Conservation (phyloP, 1,284 basidiomycete species). For the Boletus mariae region DNA sequence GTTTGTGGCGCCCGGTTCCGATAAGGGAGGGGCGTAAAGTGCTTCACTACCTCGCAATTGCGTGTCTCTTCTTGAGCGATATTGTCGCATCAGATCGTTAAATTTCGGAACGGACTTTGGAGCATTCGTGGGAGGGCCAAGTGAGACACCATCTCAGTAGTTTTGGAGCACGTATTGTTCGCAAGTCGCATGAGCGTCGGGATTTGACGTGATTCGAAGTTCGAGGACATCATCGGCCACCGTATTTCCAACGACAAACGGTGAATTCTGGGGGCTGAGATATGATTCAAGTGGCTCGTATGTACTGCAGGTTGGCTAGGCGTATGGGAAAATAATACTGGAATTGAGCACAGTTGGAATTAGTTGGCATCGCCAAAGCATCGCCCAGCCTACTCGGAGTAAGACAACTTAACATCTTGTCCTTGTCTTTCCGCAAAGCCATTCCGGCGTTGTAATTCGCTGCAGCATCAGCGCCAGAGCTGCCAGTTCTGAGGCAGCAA, state of each 20-base stretch:
- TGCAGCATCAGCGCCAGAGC: neutral
- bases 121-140: neutral
- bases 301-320: neutral
- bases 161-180: neutral
- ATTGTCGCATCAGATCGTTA: neutral
- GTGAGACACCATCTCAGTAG: constrained; percentile 7
- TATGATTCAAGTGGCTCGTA: neutral
- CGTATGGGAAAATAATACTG: constrained; percentile 23
- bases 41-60: constrained; percentile 7
- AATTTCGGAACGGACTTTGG: neutral
- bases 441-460: neutral
- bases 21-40: neutral
- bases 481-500: neutral
- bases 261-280: neutral
- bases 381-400: constrained; percentile 10
- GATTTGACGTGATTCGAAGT: neutral
- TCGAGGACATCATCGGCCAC: neutral
- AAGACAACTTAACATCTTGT: neutral
- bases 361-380: constrained; percentile 17
- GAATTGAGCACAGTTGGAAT: constrained; percentile 18
- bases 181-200: neutral
- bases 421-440: constrained; percentile 3
- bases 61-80: neutral
- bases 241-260: neutral
- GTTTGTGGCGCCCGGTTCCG: neutral